These are phyloP conservation scores for Solanum peruvianum DNA, from an alignment of 257 asterid species.

Conservation along the genomic window DNA sequence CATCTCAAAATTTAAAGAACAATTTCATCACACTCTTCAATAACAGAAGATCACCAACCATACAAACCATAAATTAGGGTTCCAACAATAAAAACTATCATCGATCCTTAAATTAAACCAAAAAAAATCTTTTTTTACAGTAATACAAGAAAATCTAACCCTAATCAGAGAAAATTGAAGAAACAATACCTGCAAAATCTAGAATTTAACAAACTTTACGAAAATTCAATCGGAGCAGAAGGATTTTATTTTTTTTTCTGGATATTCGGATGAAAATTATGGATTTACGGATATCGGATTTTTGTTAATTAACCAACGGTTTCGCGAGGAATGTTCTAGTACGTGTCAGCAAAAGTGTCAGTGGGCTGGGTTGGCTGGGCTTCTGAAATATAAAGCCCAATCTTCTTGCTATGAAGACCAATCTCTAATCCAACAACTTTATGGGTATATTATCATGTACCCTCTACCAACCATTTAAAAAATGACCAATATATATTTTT, in stretches of 20 bases:
- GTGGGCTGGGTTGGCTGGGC: not conserved
- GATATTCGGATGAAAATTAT: not conserved
- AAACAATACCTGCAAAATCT: not conserved
- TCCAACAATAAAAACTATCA: not conserved
- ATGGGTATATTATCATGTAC: not conserved
- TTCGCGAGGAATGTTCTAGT: not conserved
- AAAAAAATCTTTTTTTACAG: not conserved
- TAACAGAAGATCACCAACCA: not conserved
- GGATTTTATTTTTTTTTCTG: not conserved
- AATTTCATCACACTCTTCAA: not conserved
- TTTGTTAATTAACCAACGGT: not conserved
- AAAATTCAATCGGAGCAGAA: not conserved
- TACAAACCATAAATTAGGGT: not conserved
- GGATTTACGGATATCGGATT: not conserved
- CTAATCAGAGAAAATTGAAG: not conserved
- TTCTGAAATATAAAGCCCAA: not conserved
- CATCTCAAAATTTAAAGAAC: not conserved
- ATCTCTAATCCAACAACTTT: not conserved
- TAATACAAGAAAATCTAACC: not conserved
- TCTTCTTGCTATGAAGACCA: not conserved
- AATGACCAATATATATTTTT: not conserved
- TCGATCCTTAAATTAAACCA: not conserved
- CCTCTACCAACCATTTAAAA: not conserved
- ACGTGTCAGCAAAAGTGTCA: not conserved
- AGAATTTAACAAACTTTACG: not conserved